phyloP scores from a whole-genome alignment of 2,329 filamentous ascomycete species.

The Aspergillus intermedius region DNA sequence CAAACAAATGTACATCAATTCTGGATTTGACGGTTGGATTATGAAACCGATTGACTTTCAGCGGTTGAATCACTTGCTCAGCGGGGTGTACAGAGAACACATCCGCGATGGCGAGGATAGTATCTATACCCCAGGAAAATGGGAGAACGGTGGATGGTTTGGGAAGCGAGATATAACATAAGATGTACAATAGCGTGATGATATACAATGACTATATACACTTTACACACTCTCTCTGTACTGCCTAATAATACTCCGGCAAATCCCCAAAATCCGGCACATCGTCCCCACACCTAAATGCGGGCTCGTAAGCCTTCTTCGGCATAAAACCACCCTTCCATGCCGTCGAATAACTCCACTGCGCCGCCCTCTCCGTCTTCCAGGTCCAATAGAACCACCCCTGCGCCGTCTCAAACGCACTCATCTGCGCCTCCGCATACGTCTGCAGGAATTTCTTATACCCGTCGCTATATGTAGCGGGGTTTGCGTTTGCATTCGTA shows the following conservation, averaged over 20 bases:
- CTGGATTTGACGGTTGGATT: slow-evolving; percentile 88
- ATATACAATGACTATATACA: slow-evolving; percentile 7
- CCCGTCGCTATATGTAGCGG: slow-evolving; percentile 56
- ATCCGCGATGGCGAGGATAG: slow-evolving; percentile 48
- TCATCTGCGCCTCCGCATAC: slow-evolving; percentile 96
- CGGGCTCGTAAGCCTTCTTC: slow-evolving; percentile 60
- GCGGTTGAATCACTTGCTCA: slow-evolving; percentile 61
- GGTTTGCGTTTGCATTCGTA: slow-evolving; percentile 65
- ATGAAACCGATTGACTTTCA: slow-evolving; percentile 81
- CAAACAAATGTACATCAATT: slow-evolving; percentile 61
- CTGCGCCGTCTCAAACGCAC: slow-evolving; percentile 84
- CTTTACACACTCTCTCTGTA: slow-evolving; percentile 1
- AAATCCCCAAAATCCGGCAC: slow-evolving; percentile 42
- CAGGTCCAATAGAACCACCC: slow-evolving; percentile 99
- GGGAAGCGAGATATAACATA: slow-evolving; percentile 20
- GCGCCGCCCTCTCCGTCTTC: slow-evolving; percentile 76
- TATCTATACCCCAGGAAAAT: slow-evolving; percentile 64
- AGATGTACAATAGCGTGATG: slow-evolving; percentile 5
- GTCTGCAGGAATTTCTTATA: slow-evolving; percentile 84
- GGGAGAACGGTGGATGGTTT: slow-evolving; percentile 89
- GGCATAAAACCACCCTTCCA: slow-evolving; percentile 79
- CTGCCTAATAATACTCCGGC: slow-evolving; percentile 36
- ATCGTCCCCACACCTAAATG: slow-evolving; percentile 58
- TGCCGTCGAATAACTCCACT: slow-evolving; percentile 64
- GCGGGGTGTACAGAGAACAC: slow-evolving; percentile 59